Conservation (phyloP, 768 basidiomycete genomes). For the Russula dissimulans region DNA sequence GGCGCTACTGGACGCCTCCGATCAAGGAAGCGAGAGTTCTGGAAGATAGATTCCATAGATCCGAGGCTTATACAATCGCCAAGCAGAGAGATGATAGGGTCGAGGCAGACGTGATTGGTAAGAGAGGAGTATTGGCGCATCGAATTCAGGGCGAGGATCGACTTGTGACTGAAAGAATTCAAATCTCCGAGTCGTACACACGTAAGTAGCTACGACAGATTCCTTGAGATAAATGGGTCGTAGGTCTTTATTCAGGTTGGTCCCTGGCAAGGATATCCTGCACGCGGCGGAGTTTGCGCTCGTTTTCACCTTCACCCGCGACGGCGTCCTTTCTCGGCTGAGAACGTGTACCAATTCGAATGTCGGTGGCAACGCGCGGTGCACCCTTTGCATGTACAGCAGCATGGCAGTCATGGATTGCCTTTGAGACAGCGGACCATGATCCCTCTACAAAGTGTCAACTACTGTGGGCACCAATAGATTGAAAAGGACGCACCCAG, state of each 20-base stretch:
- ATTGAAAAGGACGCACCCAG: slow-evolving; percentile 40
- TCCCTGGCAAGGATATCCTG: slow-evolving; percentile 58
- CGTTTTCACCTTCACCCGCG: slow-evolving; percentile 62
- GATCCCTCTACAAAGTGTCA: slow-evolving; percentile 50
- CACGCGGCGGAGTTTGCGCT: slow-evolving; percentile 71
- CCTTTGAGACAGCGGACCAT: slow-evolving; percentile 75
- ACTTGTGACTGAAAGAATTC: not conserved
- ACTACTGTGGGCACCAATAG: not conserved
- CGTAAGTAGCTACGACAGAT: not conserved
- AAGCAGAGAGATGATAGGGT: no score
- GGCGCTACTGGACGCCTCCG: not conserved
- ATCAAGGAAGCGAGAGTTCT: not conserved
- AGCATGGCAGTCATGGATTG: slow-evolving; percentile 85
- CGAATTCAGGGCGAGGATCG: not conserved
- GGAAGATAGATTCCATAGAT: not conserved
- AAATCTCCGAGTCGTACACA: not conserved
- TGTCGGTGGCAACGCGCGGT: slow-evolving; percentile 79
- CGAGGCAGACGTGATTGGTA: not conserved
- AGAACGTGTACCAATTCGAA: slow-evolving; percentile 86
- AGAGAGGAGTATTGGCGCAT: not conserved
- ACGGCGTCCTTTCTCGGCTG: slow-evolving; percentile 28
- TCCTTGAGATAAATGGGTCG: not conserved
- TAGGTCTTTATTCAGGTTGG: not conserved
- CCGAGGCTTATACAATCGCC: not conserved
- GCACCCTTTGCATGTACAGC: slow-evolving; percentile 74